Evolutionary conservation across 2,329 filamentous ascomycete species (phyloP), one percentile per base, ranked within the genome.

Genomic region (Venturia effusa): DNA sequence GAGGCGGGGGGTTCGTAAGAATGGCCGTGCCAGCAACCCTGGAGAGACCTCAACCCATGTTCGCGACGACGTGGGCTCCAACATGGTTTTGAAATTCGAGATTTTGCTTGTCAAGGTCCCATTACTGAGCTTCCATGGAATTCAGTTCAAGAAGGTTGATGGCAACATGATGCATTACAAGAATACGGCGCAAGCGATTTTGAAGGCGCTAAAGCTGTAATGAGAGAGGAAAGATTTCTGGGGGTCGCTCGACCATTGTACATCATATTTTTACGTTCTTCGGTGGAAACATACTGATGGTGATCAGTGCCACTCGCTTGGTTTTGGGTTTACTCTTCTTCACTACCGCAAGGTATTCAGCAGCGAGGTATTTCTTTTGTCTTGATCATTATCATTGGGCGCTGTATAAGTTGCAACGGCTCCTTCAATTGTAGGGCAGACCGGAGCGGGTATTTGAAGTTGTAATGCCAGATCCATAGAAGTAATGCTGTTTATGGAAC

Each of bases 101-200:
- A 96, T 97, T 67, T 87, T 97, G 69, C 94, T 99, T 69, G 94
- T 99, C 73, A 99, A 99, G 77, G 92, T 99, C 32, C 94, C 94
- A 15, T 79, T 99, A 61, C 85, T 99, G 66, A 92, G 89, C 51
- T 78, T 99, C 64, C 93, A 99, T 72, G 94, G 94, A 60, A 92
- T 99, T 66, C 94, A 97, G 74, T 99, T 99, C 80, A 99, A 99
- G 82, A 92, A 94, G 73, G 88, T 97, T 69, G 85, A 90, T 64
- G 93, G 94, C 95, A 66, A 97, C 94, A 65, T 97, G 93, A 66
- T 66, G 92, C 92, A 97, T 75, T 99, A 96, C 78, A 96, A 97
- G 80, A 93, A 90, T 72, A 95, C 97, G 92, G 94, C 94, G 41
- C 92, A 96, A 76, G 92, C 92, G 70, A 97, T 99, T 70, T 80